Conservation (phyloP, 2,329 filamentous ascomycete genomes). For the Chrysosporium keratinophilum region DNA sequence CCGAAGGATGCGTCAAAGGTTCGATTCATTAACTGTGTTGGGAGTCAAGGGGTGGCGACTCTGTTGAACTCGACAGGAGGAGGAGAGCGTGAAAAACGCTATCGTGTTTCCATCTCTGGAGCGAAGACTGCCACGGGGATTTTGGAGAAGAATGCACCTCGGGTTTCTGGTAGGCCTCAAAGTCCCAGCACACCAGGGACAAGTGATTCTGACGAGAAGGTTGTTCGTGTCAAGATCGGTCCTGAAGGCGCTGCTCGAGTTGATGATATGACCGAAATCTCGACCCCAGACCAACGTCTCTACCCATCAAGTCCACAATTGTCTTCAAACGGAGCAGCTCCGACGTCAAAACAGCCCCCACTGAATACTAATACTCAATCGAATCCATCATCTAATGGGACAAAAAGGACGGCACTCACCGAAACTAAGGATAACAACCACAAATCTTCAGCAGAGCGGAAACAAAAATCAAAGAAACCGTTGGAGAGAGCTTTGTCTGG, state of each 20-base stretch:
- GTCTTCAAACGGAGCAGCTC: neutral
- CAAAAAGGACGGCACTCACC: neutral
- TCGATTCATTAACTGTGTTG: conserved; percentile 15
- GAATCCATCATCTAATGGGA: neutral
- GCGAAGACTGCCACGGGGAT: conserved; percentile 14
- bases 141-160: conserved; percentile 8
- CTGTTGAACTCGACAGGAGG: neutral
- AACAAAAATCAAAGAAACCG: conserved; percentile 1
- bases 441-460: neutral
- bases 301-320: conserved; percentile 1
- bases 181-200: neutral
- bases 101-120: neutral
- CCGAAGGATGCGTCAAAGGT: neutral
- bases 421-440: neutral
- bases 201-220: conserved; percentile 5
- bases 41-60: neutral
- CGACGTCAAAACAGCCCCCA: neutral
- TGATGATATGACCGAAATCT: neutral
- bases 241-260: conserved; percentile 19
- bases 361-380: neutral
- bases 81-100: neutral
- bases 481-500: conserved; percentile 15
- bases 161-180: neutral
- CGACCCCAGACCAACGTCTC: neutral
- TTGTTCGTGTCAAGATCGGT: conserved; percentile 20